Evolutionary conservation across 2,329 filamentous ascomycete genomes (phyloP), one percentile per base, ranked within the genome.

Genomic region (Pyrenochaeta sp.): DNA sequence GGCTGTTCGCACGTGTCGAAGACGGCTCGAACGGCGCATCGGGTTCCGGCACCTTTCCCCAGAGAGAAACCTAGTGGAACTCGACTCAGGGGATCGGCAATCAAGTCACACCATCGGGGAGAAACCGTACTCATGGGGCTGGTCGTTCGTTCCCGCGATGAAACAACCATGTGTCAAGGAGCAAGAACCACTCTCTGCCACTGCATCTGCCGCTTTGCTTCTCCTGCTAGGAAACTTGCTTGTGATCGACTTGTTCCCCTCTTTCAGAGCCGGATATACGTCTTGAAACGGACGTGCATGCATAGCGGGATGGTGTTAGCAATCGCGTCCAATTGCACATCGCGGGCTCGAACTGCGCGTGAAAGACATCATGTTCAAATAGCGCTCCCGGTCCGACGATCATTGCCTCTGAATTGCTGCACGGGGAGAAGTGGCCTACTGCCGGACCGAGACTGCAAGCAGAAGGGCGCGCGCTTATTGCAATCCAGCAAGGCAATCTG

Each of bases 281-380:
- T 47, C 49, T 46, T 53, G 52, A 56, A 54, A 44, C 24, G 52
- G 56, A 44, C 56, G 49, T 61, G 56, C 56, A 56, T 54, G 28
- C 19, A 39, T 61, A 59, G 56, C 52, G 56, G 40, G 12, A 37
- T 37, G 32, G 48, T 43, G 28, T 45, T 22, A 34, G 27, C 25
- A 28, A 27, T 10, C 19, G 27, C 27, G 30, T 36, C 56, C 56
- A 56, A 59, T 59, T 28, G 52, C 30, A 4, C 19, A 19, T 43
- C 36, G 36, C 46, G 58, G 49, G 54, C 56, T 54, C 45, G 48
- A 60, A 46, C 45, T 15, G 24, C 24, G 24, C 42, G 25, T 28
- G 42, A 22, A 27, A 44, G 24, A 19, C 25, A 52, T 46, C 30
- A 52, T 8, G 40, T 43, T 40, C 19, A 19, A 50, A 44, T 39